Conservation (phyloP, 2,329 filamentous ascomycete species). For the Aspergillus jensenii region DNA sequence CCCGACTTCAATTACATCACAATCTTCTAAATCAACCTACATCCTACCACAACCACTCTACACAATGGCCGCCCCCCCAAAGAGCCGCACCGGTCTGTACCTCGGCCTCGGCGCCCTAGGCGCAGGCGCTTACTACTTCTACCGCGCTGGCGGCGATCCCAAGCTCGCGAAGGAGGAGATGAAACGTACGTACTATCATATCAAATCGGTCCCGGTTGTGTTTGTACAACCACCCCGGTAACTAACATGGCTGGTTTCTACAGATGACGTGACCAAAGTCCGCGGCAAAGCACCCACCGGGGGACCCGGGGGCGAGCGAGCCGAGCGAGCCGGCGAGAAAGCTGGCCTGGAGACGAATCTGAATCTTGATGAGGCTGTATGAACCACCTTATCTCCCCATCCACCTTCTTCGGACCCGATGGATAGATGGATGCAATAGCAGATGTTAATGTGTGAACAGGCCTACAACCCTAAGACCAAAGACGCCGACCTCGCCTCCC, state of each 20-base stretch:
- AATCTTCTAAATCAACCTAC: not conserved
- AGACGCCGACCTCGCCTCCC: conserved; percentile 39
- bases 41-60: not conserved
- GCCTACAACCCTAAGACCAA: conserved; percentile 61
- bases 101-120: conserved; percentile 61
- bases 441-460: conserved; percentile 34
- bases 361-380: conserved; percentile 69
- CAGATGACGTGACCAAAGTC: conserved; percentile 76
- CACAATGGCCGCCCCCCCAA: conserved; percentile 12
- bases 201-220: not conserved
- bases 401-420: not conserved
- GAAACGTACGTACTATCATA: conserved; percentile 63
- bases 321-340: conserved; percentile 64
- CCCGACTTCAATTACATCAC: not conserved
- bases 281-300: conserved; percentile 62
- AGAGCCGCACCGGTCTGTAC: conserved; percentile 37
- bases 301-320: conserved; percentile 51
- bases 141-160: conserved; percentile 76
- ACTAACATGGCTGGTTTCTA: not conserved
- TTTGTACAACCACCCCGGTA: not conserved
- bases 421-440: not conserved
- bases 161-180: conserved; percentile 82
- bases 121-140: conserved; percentile 86
- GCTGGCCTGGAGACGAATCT: conserved; percentile 62
- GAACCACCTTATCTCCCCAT: conserved; percentile 30